A percentile compares a stretch with the other conserved stretches of the same genome.
Conservation (phyloP, 2,329 filamentous ascomycete genomes). For the Neofusicoccum sp. region DNA sequence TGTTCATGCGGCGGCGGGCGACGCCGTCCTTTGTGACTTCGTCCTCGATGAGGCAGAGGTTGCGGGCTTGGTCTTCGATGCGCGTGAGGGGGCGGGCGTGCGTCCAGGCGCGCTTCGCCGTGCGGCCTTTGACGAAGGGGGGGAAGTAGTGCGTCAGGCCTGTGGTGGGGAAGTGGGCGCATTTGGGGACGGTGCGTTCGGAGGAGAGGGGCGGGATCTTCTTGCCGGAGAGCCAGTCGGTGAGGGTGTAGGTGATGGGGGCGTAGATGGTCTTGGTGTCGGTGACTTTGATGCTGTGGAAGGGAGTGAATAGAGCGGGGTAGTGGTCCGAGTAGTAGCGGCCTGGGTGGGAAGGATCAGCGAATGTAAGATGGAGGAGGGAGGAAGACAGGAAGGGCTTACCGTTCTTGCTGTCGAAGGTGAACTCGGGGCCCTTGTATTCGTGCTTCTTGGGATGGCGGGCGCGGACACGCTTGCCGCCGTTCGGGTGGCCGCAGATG, state of each 20-base stretch:
- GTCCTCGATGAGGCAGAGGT: conserved; percentile 11
- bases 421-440: neutral
- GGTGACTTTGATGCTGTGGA: neutral
- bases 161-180: conserved; percentile 13
- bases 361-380: too few relatives aligned
- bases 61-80: conserved; percentile 2
- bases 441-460: neutral
- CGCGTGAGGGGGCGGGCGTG: neutral
- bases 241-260: neutral
- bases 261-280: neutral
- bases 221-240: neutral
- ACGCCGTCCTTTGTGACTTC: neutral
- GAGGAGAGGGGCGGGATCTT: neutral
- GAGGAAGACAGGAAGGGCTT: neutral
- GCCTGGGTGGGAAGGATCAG: neutral
- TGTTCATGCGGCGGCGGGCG: conserved; percentile 8
- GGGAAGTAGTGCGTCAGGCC: neutral
- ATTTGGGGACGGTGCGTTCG: conserved; percentile 7
- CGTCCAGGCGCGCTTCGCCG: neutral
- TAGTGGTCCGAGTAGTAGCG: neutral
- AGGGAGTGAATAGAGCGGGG: neutral
- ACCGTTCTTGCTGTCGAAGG: neutral
- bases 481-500: neutral
- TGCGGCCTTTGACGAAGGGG: neutral
- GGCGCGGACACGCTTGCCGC: neutral